Evolutionary conservation across 805 yeast genomes (phyloP).

Genomic region (Monosporozyma servazzii): DNA sequence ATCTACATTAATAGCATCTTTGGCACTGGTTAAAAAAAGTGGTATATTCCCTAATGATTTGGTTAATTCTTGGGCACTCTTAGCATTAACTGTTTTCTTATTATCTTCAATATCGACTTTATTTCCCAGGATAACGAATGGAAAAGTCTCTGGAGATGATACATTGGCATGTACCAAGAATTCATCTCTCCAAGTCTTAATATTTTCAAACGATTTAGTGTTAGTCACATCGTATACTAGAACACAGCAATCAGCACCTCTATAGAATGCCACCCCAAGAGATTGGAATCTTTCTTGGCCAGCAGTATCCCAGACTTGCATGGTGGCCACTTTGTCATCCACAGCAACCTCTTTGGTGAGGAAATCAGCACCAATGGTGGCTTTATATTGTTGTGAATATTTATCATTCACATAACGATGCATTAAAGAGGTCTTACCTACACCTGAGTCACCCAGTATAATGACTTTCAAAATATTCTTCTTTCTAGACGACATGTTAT

Average conservation of each 20-base stretch:
- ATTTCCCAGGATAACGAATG: slow-evolving; percentile 90
- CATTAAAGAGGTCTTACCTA: slow-evolving; percentile 94
- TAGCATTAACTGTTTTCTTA: slow-evolving; percentile 59
- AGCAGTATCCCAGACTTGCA: slow-evolving; percentile 96
- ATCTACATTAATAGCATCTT: slow-evolving; percentile 90
- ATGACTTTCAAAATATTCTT: slow-evolving; percentile 77
- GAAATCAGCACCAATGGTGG: slow-evolving; percentile 97
- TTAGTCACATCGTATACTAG: slow-evolving; percentile 93
- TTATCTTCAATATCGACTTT: slow-evolving; percentile 91
- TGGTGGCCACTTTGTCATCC: slow-evolving; percentile 46
- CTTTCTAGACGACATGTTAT: slow-evolving; percentile 39
- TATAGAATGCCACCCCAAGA: slow-evolving; percentile 90
- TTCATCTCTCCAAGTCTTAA: slow-evolving; percentile 91
- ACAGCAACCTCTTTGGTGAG: slow-evolving; percentile 81
- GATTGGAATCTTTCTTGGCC: slow-evolving; percentile 98
- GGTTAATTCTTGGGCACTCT: slow-evolving; percentile 54
- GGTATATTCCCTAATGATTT: slow-evolving; percentile 70
- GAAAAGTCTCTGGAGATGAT: slow-evolving; percentile 88
- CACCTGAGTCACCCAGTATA: slow-evolving; percentile 94
- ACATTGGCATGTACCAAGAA: slow-evolving; percentile 90
- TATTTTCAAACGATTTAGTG: slow-evolving; percentile 81
- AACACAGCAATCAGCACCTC: slow-evolving; percentile 98
- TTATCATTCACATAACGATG: slow-evolving; percentile 94
- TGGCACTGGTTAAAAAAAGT: slow-evolving; percentile 94
- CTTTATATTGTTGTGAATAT: slow-evolving; percentile 91